Percentiles rank a stretch among this genome's conserved stretches.
These are phyloP conservation scores for Trichoderma virens DNA, from an alignment of 495 filamentous ascomycete species.

Conservation along the genomic window DNA sequence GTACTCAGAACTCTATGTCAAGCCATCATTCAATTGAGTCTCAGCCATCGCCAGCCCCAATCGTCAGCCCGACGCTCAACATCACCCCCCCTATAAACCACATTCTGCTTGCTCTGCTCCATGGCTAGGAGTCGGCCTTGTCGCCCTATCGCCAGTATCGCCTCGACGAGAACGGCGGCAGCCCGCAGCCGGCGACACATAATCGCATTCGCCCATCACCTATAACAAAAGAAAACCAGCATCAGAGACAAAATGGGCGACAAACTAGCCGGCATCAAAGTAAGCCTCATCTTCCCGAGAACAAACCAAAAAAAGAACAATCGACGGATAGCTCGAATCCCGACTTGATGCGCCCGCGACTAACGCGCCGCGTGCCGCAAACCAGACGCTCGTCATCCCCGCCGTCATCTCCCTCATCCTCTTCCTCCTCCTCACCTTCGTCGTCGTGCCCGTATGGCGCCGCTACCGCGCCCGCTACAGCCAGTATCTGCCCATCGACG, in stretches of 20 bases:
- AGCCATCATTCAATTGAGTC: too few species aligned
- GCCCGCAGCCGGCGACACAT: too few species aligned
- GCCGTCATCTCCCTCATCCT: conserved; percentile 67
- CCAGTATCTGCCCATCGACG: conserved; percentile 60
- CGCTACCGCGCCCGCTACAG: conserved; percentile 66
- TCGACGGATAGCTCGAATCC: neutral
- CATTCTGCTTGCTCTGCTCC: neutral
- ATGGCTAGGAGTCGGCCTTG: neutral
- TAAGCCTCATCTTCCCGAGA: conserved; percentile 15
- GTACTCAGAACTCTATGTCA: too few species aligned
- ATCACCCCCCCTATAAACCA: too few species aligned
- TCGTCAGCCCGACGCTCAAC: too few species aligned
- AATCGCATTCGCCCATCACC: neutral
- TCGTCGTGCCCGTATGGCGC: conserved; percentile 67
- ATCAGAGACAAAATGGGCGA: conserved; percentile 23
- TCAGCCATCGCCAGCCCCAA: too few species aligned
- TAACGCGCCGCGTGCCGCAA: neutral
- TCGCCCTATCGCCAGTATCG: neutral
- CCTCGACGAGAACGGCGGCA: too few species aligned
- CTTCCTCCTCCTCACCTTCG: conserved; percentile 62
- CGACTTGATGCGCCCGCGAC: neutral
- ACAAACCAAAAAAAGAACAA: conserved; percentile 7
- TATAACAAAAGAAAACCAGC: neutral
- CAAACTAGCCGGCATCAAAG: conserved; percentile 40
- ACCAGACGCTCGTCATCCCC: conserved; percentile 63